A percentile compares a stretch with the other conserved stretches of the same genome.
phyloP scores from a whole-genome alignment of 257 asterid genomes.

The Jacaranda mimosifolia region DNA sequence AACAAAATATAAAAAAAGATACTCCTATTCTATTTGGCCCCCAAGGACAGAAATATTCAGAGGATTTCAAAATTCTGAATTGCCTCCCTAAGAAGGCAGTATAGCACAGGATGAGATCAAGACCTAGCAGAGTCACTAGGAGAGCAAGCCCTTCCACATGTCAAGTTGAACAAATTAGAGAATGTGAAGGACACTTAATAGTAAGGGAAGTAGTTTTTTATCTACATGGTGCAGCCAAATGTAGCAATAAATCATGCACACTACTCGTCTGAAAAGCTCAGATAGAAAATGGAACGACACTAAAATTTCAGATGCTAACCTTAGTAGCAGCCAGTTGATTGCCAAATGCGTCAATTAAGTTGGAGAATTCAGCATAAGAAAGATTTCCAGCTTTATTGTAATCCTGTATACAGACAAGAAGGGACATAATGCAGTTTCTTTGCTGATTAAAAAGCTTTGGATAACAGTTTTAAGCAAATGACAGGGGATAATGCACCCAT shows the following conservation, averaged over 20 bases:
- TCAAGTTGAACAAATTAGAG: constrained; percentile 21
- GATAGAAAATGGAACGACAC: constrained; percentile 30
- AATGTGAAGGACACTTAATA: constrained; percentile 22
- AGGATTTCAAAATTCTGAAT: constrained; percentile 15
- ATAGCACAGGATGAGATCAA: too few species aligned
- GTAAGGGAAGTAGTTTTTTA: constrained; percentile 17
- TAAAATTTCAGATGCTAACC: constrained; percentile 54
- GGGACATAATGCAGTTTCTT: too few species aligned
- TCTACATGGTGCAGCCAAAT: constrained; percentile 28
- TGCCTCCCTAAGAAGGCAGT: neutral
- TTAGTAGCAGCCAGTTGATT: constrained; percentile 86
- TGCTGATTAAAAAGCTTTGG: too few species aligned
- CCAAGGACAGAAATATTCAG: neutral
- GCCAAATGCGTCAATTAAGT: constrained; percentile 90
- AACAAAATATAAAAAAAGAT: constrained; percentile 23
- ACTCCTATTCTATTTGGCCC: constrained; percentile 26
- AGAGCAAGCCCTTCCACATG: neutral
- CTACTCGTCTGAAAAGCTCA: constrained; percentile 1
- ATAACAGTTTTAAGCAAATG: too few species aligned
- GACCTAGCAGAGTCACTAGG: too few species aligned
- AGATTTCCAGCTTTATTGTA: constrained; percentile 83
- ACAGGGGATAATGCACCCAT: too few species aligned
- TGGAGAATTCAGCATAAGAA: constrained; percentile 79
- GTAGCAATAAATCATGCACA: constrained; percentile 7
- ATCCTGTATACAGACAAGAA: constrained; percentile 64